These are phyloP conservation scores for Endocladia muricata DNA, from an alignment of 31 red algal species.

Conservation along the genomic window DNA sequence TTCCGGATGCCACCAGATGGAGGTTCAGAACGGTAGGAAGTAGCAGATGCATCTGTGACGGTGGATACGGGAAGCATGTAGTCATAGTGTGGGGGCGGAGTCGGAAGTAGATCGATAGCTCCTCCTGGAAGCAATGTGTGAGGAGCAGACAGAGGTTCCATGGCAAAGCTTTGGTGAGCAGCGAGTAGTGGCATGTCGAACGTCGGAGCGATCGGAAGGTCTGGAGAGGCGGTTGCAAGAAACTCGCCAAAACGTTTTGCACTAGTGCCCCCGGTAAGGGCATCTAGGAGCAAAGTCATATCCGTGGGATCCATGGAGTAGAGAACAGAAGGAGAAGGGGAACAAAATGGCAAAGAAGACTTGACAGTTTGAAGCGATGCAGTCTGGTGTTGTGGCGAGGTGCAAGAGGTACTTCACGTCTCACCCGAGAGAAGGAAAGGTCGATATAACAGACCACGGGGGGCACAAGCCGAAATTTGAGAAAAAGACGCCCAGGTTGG, in stretches of 20 bases:
- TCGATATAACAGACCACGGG: too few species aligned
- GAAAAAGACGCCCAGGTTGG: too few species aligned
- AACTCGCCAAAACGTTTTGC: conserved; percentile 16
- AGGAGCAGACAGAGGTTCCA: not conserved
- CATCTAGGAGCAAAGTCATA: not conserved
- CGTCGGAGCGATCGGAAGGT: conserved; percentile 3
- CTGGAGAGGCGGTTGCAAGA: not conserved
- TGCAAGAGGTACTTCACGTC: too few species aligned
- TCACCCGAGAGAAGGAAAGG: too few species aligned
- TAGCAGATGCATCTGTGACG: conserved; percentile 3
- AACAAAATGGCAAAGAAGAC: too few species aligned
- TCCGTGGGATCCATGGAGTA: not conserved
- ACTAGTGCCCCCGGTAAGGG: not conserved
- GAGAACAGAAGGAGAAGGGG: too few species aligned
- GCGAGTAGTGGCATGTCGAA: conserved; percentile 30
- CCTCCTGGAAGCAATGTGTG: not conserved
- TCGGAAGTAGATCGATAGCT: not conserved
- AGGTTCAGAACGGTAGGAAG: not conserved
- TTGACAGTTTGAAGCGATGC: too few species aligned
- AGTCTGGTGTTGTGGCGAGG: too few species aligned
- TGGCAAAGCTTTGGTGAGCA: not conserved
- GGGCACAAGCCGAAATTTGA: too few species aligned
- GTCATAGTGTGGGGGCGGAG: not conserved
- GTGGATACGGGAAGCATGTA: not conserved
- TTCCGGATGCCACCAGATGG: not conserved